Conservation (phyloP, 2,329 filamentous ascomycete species). For the Colletotrichum sp. region DNA sequence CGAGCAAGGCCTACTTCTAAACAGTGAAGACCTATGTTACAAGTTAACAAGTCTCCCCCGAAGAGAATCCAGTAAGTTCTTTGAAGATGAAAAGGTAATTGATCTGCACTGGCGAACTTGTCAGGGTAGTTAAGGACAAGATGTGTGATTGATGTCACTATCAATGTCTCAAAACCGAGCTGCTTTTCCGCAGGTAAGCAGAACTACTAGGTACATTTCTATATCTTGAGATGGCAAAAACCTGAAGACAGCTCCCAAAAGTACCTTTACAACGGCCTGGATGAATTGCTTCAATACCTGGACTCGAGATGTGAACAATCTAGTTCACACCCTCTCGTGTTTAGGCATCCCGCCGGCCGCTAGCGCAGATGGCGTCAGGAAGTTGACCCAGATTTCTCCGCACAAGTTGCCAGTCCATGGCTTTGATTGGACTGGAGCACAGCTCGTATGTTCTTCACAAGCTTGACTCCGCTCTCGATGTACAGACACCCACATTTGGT, state of each 20-base stretch:
- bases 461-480: background rate
- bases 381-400: background rate
- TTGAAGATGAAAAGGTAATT: background rate
- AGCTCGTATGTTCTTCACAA: background rate
- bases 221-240: background rate
- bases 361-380: background rate
- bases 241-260: background rate
- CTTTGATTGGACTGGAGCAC: background rate
- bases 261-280: background rate
- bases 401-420: background rate
- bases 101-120: background rate
- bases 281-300: background rate
- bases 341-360: background rate
- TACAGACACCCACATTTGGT: background rate
- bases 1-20: background rate
- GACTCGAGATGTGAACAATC: background rate
- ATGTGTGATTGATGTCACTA: background rate
- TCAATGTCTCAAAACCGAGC: fast-evolving
- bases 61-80: background rate
- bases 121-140: background rate
- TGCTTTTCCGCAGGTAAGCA: background rate
- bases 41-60: background rate
- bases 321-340: background rate
- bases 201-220: background rate
- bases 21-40: background rate